Conservation (phyloP, 2,329 filamentous ascomycete genomes). For the Ceratocystiopsis minuta region DNA sequence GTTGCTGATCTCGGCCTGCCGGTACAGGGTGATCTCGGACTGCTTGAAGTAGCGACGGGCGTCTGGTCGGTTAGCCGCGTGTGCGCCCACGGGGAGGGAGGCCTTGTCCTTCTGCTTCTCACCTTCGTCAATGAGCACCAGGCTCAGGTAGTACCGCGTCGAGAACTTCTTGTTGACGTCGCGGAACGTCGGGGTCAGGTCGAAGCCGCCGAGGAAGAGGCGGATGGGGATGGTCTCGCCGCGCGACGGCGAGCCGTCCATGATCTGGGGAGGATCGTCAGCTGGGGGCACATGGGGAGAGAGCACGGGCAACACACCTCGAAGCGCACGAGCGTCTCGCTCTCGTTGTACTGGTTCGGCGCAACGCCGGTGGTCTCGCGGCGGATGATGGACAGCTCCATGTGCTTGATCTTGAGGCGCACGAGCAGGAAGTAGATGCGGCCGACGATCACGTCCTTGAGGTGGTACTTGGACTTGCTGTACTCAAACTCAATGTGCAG, state of each 20-base stretch:
- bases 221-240: slow-evolving; percentile 91
- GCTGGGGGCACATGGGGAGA: slow-evolving; percentile 2
- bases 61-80: slow-evolving; percentile 33
- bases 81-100: slow-evolving; percentile 9
- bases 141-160: slow-evolving; percentile 87
- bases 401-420: slow-evolving; percentile 97
- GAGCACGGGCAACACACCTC: slow-evolving; percentile 46
- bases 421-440: slow-evolving; percentile 97
- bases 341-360: slow-evolving; percentile 98
- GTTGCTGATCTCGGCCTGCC: slow-evolving; percentile 47
- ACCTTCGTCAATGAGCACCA: slow-evolving; percentile 93
- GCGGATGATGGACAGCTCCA: slow-evolving; percentile 96
- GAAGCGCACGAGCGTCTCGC: slow-evolving; percentile 90
- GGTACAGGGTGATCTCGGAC: slow-evolving; percentile 91
- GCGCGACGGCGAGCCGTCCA: slow-evolving; percentile 96
- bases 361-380: slow-evolving; percentile 91
- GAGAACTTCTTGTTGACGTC: slow-evolving; percentile 99
- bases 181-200: slow-evolving; percentile 92
- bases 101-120: slow-evolving; percentile 7
- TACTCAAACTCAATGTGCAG: slow-evolving; percentile 99
- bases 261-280: slow-evolving; percentile 43
- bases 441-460: slow-evolving; percentile 97
- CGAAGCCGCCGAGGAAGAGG: slow-evolving; percentile 91
- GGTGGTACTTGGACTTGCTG: slow-evolving; percentile 96
- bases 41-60: slow-evolving; percentile 97